These are phyloP conservation scores for Geotrichum restrictum DNA, from an alignment of 1,139 yeast species.

Conservation along the genomic window DNA sequence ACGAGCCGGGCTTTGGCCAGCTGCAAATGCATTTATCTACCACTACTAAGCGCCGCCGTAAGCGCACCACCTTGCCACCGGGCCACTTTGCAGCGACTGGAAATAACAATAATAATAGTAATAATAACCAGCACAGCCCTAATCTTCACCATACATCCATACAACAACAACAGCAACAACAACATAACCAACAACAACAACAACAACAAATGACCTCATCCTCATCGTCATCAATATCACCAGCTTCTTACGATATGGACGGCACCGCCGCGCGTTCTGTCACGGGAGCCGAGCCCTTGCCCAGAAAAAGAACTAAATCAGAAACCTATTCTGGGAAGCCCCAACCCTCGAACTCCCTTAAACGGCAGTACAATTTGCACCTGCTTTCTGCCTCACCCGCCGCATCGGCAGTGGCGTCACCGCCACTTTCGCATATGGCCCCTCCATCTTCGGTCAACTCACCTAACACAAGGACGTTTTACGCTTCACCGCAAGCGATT, in stretches of 20 bases:
- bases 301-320: slow-evolving; percentile 14
- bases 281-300: slow-evolving; percentile 47
- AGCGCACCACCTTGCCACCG: slow-evolving; percentile 40
- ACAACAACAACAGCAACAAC: too few species aligned
- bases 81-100: too few species aligned
- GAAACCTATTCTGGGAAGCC: neutral
- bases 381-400: neutral
- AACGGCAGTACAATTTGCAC: neutral
- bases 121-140: too few species aligned
- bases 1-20: slow-evolving; percentile 66
- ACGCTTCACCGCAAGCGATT: slow-evolving; percentile 10
- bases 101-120: too few species aligned
- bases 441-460: neutral
- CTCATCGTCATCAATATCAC: slow-evolving; percentile 61
- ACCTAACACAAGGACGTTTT: slow-evolving; percentile 1
- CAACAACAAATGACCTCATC: slow-evolving; percentile 48
- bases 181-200: too few species aligned
- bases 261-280: slow-evolving; percentile 58
- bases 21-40: slow-evolving; percentile 36
- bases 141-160: too few species aligned
- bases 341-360: slow-evolving; percentile 3
- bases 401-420: slow-evolving; percentile 6
- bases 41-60: slow-evolving; percentile 14
- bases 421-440: slow-evolving; percentile 2
- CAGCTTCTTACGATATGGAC: slow-evolving; percentile 76